Base-by-base conservation (phyloP, 768 basidiomycete species). In the Clitopilus hobsonii region DNA sequence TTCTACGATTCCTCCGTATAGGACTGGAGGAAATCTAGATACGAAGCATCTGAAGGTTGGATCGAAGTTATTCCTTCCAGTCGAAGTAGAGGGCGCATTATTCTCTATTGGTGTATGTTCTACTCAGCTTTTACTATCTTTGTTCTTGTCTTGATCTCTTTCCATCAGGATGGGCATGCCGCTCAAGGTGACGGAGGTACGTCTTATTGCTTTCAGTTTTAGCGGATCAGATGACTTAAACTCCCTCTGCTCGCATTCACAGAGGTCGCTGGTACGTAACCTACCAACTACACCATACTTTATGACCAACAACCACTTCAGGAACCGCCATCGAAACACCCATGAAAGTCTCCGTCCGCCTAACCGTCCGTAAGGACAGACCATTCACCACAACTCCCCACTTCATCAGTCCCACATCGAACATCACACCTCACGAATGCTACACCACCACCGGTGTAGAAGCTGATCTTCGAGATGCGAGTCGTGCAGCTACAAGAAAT, bases 311-410 rank as follows among this genome's bases (percentile, higher is more conserved):
- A 26, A 14, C 11, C 22, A n/a, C 25, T 20, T 7, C 56, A 82
- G 84, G 84, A 23, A 81, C 81, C 6, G 84, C 84, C 1, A 84
- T 85, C 49, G 84, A 85, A 62, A 84, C 84, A 5, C 77, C 83
- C 2, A 83, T 85, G 71, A 76, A 75, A 18, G 79, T 80, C 13
- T 67, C 65, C 41, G 79, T 84, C 8, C 79, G 81, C 23, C 68
- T 85, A 38, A 83, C 80, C 0, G 81, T 84, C 5, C 63, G 76
- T 26, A 85, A 82, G 61, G 78, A 85, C 61, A 77, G 76, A 32
- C 68, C 81, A 1, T 82, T 82, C 66, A 81, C 79, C 14, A 78
- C 73, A 61, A 81, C 83, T 0, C 84, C 83, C 1, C 82, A 85
- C 59, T 85, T 82, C 65, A 63, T 60, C 7, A 78, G 77, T 4